A percentile compares a stretch with the other conserved stretches of the same genome.
phyloP scores from a whole-genome alignment of 352 stramenopile genomes.

The Phytopythium delawarense region DNA sequence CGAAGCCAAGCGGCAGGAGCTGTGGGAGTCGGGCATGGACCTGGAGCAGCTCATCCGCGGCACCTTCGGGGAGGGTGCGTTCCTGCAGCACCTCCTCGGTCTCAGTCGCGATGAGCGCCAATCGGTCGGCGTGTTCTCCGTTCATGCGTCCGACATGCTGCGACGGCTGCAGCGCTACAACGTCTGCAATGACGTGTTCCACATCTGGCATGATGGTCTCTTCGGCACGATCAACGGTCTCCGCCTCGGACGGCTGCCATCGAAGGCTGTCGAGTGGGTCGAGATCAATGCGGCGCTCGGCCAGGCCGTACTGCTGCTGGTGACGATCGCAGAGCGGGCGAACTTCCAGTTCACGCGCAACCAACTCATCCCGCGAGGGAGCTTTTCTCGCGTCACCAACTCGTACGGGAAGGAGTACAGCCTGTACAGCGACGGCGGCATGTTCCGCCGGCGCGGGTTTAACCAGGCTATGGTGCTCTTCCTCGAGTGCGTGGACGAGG shows the following conservation, averaged over 20 bases:
- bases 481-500: conserved; percentile 87
- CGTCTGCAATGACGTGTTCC: conserved; percentile 89
- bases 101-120: conserved; percentile 73
- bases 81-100: conserved; percentile 70
- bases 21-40: conserved; percentile 72
- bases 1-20: conserved; percentile 46
- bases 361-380: conserved; percentile 75
- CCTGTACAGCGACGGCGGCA: conserved; percentile 74
- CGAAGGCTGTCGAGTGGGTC: conserved; percentile 83
- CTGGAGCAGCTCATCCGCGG: conserved; percentile 67
- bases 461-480: conserved; percentile 91
- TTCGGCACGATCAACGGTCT: conserved; percentile 90
- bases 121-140: conserved; percentile 67
- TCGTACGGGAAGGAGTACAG: conserved; percentile 84
- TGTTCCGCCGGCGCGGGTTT: conserved; percentile 88
- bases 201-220: conserved; percentile 88
- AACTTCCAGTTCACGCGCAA: conserved; percentile 85
- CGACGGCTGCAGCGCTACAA: conserved; percentile 81
- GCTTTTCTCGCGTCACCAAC: conserved; percentile 82
- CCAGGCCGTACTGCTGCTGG: conserved; percentile 78
- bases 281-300: conserved; percentile 89
- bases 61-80: conserved; percentile 69
- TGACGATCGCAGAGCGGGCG: conserved; percentile 78
- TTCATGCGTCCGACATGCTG: conserved; percentile 80
- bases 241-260: conserved; percentile 74